Conservation (phyloP, 495 filamentous ascomycete genomes). For the Penicillium silybi region DNA sequence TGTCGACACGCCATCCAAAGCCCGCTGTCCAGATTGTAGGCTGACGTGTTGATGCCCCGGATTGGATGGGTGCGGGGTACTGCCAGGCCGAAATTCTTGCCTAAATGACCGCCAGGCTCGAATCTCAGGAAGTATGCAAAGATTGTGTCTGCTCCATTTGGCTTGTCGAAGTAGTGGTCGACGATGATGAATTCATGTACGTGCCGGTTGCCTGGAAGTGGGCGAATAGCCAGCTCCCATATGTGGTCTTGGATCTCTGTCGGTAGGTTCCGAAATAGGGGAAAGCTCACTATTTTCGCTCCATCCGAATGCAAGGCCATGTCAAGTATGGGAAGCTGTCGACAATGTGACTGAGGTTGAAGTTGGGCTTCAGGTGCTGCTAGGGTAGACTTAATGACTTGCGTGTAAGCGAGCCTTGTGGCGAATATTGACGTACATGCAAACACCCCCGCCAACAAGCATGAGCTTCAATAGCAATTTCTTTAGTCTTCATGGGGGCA, state of each 20-base stretch:
- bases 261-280: neutral
- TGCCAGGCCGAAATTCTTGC: neutral
- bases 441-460: neutral
- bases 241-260: conserved; percentile 1
- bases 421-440: neutral
- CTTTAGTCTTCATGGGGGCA: too few relatives aligned
- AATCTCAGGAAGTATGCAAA: neutral
- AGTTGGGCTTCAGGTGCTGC: neutral
- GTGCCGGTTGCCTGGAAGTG: neutral
- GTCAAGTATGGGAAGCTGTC: neutral
- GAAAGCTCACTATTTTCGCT: neutral
- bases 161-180: conserved; percentile 1
- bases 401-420: neutral
- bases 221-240: conserved; percentile 1
- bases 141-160: neutral
- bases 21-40: neutral
- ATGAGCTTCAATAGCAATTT: neutral
- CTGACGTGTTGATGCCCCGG: neutral
- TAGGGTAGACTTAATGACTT: neutral
- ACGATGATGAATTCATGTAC: neutral
- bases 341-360: neutral
- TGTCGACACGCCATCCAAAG: neutral
- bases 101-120: neutral
- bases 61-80: neutral
- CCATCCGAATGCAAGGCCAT: neutral